Evolutionary conservation across 345 rosid genomes (phyloP), one percentile per base, ranked within the genome.

Genomic region (Moringa oleifera): DNA sequence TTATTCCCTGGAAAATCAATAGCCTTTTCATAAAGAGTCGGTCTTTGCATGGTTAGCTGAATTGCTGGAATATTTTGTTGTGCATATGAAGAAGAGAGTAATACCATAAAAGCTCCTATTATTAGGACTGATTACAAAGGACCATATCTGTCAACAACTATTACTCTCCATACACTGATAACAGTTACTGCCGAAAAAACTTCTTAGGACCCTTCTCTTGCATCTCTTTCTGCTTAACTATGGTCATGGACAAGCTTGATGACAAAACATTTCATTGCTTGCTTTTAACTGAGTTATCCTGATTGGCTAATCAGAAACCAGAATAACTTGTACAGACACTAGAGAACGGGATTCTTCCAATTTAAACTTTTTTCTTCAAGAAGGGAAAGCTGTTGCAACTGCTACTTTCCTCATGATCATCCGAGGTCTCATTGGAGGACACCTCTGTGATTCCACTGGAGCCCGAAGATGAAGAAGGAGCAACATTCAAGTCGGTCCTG

Each of bases 381-480:
- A 70, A 55, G 86, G 77, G 36, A 81, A 80, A 66, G 12, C 2
- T 88, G 72, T 85, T 85, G 82, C 91, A 81, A 73, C 96, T 78
- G 64, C 89, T 85, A 46, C 81, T 86, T 70, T 85, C 95, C 64
- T 90, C 95, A 52, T 80, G 80, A 33, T 80, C 81, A 51, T 81
- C 83, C 49, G 76, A 61, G n/a, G n/a, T n/a, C 49, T 83, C 91
- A 53, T 73, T 67, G 36, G 67, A 71, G 5, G 85, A 81, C 37
- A 76, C 77, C 73, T 89, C 87, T 22, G 96, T 90, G 81, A 94
- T 33, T 70, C 95, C 97, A 70, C 99, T 94, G 6, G 96, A 81
- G 36, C 83, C 91, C 2, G 97, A 90, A 31, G 85, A 76, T 2
- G 86, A 79, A 22, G 77, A 59, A 1, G 88, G 88, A 60, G 72